Evolutionary conservation across 73 alveolate genomes (phyloP).

Genomic region (Paramecium caudatum): DNA sequence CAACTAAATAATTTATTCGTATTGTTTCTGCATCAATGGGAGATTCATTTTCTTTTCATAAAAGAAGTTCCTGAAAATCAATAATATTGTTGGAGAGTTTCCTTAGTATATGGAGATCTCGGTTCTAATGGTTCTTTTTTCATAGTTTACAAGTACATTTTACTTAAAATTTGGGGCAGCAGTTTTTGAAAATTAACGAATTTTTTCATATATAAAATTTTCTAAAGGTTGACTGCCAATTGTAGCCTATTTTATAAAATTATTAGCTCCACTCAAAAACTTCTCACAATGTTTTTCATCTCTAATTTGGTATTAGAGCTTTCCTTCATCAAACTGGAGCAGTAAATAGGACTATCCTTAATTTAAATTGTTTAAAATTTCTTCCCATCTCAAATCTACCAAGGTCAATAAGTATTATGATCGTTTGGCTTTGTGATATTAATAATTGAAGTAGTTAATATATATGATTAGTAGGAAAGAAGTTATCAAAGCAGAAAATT

Average conservation of each 20-base stretch:
- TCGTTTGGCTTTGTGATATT: constrained; percentile 19
- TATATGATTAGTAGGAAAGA: background rate
- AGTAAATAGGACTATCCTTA: background rate
- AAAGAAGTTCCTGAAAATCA: background rate
- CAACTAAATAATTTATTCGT: background rate
- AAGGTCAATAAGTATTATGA: constrained; percentile 16
- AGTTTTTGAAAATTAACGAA: background rate
- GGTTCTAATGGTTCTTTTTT: constrained; percentile 22
- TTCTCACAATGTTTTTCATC: background rate
- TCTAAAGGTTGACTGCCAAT: background rate
- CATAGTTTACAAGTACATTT: background rate
- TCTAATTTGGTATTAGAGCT: background rate
- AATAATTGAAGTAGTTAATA: background rate
- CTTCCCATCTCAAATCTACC: constrained; percentile 33
- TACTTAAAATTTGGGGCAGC: background rate
- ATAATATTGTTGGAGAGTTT: background rate
- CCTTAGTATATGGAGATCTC: constrained; percentile 35
- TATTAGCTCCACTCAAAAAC: background rate
- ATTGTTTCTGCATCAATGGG: background rate
- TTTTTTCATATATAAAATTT: background rate
- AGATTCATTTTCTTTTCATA: background rate
- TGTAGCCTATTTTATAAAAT: background rate
- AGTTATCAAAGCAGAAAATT: constrained; percentile 6
- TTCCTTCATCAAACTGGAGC: background rate
- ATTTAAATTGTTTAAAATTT: background rate